Base-by-base conservation (phyloP, 352 stramenopile genomes). In the Globisporangium echinulatum region DNA sequence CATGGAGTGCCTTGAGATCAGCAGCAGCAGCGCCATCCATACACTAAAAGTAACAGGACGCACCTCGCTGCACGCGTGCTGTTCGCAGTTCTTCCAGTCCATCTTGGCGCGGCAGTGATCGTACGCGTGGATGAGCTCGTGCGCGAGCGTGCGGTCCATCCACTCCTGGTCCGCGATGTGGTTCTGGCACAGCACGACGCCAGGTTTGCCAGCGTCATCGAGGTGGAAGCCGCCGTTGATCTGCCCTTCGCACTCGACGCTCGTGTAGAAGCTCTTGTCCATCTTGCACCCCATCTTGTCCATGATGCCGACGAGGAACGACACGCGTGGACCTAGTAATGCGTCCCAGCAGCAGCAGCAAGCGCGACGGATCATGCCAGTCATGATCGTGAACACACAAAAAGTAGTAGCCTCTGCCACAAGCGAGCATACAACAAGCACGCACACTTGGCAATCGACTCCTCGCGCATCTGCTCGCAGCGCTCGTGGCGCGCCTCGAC, bases 61-160 rank as follows among this genome's bases (percentile, higher is more conserved):
- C 46, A 96, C 86, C 72, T 98, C 92, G 53, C 86, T 97, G 71
- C 92, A 98, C 17, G 92, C 90, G 64, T 96, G 80, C 62, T 97
- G 88, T 63, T 96, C 84, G 72, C 87, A 97, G 72, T 96, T 96
- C 62, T 80, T 84, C 86, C 88, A 97, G 71, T 98, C 82, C 52
- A 97, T 81, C 64, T 97, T 95, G 62, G 87, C 85, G 56, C 92
- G 87, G 72, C 90, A 97, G 70, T 97, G 85, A 67, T 98, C 92
- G 62, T 90, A 97, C 7, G 92, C 92, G 68, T 98, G 92, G 61
- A 98, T 92, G 58, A 98, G 75, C 70, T 98, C 92, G 61, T 98
- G 92, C 19, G 87, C 75, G 55, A 97, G 75, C 17, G 92, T 98
- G 52, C 88, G 84, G 63, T 97, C 88, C 76, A 98, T 93, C 85